Base-by-base conservation (phyloP, 768 basidiomycete species). In the Termitomyces sp. region DNA sequence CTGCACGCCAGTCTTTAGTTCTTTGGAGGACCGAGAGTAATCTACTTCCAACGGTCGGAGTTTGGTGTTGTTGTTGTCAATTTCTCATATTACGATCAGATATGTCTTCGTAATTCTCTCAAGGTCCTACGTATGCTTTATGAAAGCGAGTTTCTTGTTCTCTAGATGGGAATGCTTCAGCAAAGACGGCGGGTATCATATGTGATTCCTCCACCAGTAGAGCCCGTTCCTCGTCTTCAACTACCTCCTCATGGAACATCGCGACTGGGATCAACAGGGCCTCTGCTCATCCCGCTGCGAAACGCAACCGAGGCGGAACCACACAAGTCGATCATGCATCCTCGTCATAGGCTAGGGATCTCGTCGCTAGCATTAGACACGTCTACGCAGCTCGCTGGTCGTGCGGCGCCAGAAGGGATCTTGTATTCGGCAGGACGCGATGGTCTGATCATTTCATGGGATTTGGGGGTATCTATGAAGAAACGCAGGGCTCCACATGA, bases 371-470 rank as follows among this genome's bases (percentile, higher is more conserved):
- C 91, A 0, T 75, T 98, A 22, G 94, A 98, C 71, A 80, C 82
- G 0, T 87, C 91, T 0, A 96, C 94, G 2, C 80, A 81, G 48
- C 79, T 97, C 7, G 68, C 79, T n/a, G 87, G 87, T 5, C 77
- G 75, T n/a, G 58, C 70, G 5, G 66, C 78, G 4, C 94, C 94
- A 0, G 85, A 91, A 62, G 94, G 94, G 5, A 94, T 97, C 42
- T 73, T 97, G 2, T 97, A 97, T 68, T 86, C 92, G 2, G 94
- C 88, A 28, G 94, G 92, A 24, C 77, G 94, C 57, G 94, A 97
- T 73, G 94, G 94, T 0, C 76, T 93, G 44, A 77, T 96, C 47
- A 86, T 94, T 39, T 84, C 88, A 9, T 95, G 93, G 91, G 94
- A 97, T 66, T 77, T 95, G 26, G 83, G 80, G 4, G 75, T 93